Evolutionary conservation across 768 basidiomycete genomes (phyloP).

Genomic region (Mycena galericulata): DNA sequence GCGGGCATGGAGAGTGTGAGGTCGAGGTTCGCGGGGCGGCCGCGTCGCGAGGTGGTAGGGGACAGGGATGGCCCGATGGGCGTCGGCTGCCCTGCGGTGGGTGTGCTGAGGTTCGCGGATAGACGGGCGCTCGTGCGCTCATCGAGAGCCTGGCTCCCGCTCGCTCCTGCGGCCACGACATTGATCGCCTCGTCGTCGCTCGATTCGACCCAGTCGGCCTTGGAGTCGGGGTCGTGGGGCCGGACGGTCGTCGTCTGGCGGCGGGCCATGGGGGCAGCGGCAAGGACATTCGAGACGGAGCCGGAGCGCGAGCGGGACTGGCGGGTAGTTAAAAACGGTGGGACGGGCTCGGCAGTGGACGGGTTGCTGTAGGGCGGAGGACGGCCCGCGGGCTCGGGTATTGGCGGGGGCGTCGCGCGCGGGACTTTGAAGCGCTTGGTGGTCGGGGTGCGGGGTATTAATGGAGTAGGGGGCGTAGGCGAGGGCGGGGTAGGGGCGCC

Average conservation of each 20-base stretch:
- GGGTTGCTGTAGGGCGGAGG: conserved; percentile 74
- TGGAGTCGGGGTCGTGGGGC: conserved; percentile 56
- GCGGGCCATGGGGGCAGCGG: conserved; percentile 55
- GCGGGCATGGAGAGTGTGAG: conserved; percentile 56
- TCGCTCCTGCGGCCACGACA: conserved; percentile 82
- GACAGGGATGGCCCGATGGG: conserved; percentile 34
- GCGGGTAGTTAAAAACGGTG: conserved; percentile 51
- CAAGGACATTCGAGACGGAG: conserved; percentile 73
- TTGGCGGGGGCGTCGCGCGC: conserved; percentile 37
- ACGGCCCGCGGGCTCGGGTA: conserved; percentile 57
- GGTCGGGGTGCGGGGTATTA: conserved; percentile 42
- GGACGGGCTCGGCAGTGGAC: conserved; percentile 32
- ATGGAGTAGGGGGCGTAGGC: conserved; percentile 42
- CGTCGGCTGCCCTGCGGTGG: conserved; percentile 45
- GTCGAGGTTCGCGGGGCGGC: conserved; percentile 78
- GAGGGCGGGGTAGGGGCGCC: conserved; percentile 43
- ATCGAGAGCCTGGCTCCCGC: conserved; percentile 84
- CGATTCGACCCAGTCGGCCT: conserved; percentile 80
- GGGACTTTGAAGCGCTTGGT: conserved; percentile 45
- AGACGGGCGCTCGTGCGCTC: conserved; percentile 80
- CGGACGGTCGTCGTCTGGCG: conserved; percentile 46
- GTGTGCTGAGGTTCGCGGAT: conserved; percentile 45
- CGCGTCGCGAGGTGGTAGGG: conserved; percentile 54
- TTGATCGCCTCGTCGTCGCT: conserved; percentile 93
- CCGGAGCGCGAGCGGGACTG: conserved; percentile 61